These are phyloP conservation scores for Combretum micranthum DNA, from an alignment of 345 rosid species.

Conservation along the genomic window DNA sequence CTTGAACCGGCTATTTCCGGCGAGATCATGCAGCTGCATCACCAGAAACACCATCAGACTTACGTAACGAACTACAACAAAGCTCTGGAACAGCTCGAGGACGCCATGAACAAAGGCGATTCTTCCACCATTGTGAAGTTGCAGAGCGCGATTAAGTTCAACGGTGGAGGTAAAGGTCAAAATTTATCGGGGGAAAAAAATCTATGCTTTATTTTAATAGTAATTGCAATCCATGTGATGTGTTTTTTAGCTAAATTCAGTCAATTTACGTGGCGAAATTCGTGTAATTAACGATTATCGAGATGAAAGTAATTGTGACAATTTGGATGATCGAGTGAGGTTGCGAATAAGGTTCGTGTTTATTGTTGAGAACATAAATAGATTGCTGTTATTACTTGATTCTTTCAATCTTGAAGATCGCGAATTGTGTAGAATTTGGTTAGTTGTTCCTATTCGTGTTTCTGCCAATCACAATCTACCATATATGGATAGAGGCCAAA, in stretches of 20 bases:
- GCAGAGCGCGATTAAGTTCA: constrained; percentile 93
- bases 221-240: neutral
- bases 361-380: too few species aligned
- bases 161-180: constrained; percentile 66
- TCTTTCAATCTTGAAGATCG: too few species aligned
- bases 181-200: too few species aligned
- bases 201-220: neutral
- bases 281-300: too few species aligned
- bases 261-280: too few species aligned
- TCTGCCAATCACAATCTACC: too few species aligned
- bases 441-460: too few species aligned
- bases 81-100: constrained; percentile 70
- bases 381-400: too few species aligned
- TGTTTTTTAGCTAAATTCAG: neutral
- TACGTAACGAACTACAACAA: constrained; percentile 86
- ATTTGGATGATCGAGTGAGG: too few species aligned
- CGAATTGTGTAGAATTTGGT: too few species aligned
- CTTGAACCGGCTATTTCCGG: constrained; percentile 91
- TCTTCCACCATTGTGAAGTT: constrained; percentile 53
- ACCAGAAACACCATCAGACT: constrained; percentile 95
- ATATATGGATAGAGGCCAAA: too few species aligned
- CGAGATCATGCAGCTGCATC: constrained; percentile 94
- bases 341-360: too few species aligned
- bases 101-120: constrained; percentile 62
- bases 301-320: neutral